Base-by-base conservation (phyloP, 495 filamentous ascomycete genomes). In the Apodospora peruviana region DNA sequence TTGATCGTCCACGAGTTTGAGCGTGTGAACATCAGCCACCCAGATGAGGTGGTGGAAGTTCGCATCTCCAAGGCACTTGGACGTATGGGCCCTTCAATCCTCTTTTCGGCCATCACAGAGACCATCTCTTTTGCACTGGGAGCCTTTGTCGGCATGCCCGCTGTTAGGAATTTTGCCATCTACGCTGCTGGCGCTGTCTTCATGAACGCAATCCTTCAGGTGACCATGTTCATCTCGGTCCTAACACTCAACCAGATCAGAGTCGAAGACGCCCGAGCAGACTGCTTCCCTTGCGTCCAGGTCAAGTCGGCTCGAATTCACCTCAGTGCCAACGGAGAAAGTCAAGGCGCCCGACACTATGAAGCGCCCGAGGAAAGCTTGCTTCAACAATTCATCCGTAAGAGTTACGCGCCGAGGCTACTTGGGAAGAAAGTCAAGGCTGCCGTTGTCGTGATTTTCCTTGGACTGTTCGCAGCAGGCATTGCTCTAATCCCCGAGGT, bases 1-100 rank as follows among this genome's bases (percentile, higher is more conserved):
- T 69, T 98, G 43, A 96, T 98, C 43, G 94, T 97, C 5, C 91
- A 98, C 68, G 93, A 98, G 60, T 96, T 98, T 55, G 94, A 98
- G 66, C 79, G 94, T 22, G 83, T 95, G 48, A 96, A 97, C 59
- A 69, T 91, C 61, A 94, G 82, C 62, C 81, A 95, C 60, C 87
- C 88, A 0, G 90, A 95, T 55, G 84, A 90, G 32, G 72, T 81
- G 55, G 82, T 98, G n/a, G 85, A 95, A 50, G 81, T 86, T 55
- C 77, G 93, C 16, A 80, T 96, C 52, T 83, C 88, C 16, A 85
- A 83, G 51, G 89, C 94, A 0, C 74, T 95, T 25, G 91, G 93
- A 11, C 81, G 93, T 36, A 98, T 98, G 78, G 93, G 93, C 1
- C 93, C 93, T 5, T 95, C 90, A 20, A 96, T 98, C 41, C 80